Percentiles rank a stretch among this genome's conserved stretches.
Evolutionary conservation across 495 filamentous ascomycete species (phyloP).

Genomic region (Neurospora pannonica): DNA sequence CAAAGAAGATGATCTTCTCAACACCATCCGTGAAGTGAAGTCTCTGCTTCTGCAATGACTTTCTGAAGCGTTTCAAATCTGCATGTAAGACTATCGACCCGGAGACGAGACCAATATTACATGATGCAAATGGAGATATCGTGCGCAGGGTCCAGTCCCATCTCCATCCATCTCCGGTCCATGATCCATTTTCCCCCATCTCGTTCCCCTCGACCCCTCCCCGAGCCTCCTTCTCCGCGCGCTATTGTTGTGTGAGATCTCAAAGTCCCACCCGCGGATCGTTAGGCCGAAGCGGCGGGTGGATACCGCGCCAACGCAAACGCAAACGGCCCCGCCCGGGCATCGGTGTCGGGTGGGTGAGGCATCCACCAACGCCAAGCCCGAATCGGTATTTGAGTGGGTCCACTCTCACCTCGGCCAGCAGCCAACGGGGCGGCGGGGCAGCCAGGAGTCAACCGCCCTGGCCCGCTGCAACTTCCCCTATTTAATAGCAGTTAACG

Average conservation of each 20-base stretch:
- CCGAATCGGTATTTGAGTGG: neutral
- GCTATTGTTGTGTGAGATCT: neutral
- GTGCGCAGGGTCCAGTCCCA: neutral
- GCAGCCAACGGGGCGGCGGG: neutral
- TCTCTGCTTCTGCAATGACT: neutral
- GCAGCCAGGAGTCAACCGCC: neutral
- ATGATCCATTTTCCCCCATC: neutral
- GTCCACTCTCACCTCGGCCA: neutral
- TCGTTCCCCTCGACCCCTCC: conserved; percentile 11
- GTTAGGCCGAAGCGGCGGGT: neutral
- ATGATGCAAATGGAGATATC: neutral
- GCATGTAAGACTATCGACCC: neutral
- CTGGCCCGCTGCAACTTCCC: neutral
- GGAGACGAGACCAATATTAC: neutral
- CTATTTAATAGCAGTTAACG: neutral
- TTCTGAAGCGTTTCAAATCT: neutral
- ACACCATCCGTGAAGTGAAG: neutral
- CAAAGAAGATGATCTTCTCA: neutral
- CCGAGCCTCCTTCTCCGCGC: conserved; percentile 18
- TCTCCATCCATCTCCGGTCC: neutral
- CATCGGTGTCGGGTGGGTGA: neutral
- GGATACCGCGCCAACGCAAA: neutral
- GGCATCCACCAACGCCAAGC: neutral
- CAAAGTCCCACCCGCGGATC: neutral
- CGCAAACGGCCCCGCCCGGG: neutral